A percentile compares a stretch with the other conserved stretches of the same genome.
These are phyloP conservation scores for Suhomyces guaymorum DNA, from an alignment of 1,139 yeast species.

Conservation along the genomic window DNA sequence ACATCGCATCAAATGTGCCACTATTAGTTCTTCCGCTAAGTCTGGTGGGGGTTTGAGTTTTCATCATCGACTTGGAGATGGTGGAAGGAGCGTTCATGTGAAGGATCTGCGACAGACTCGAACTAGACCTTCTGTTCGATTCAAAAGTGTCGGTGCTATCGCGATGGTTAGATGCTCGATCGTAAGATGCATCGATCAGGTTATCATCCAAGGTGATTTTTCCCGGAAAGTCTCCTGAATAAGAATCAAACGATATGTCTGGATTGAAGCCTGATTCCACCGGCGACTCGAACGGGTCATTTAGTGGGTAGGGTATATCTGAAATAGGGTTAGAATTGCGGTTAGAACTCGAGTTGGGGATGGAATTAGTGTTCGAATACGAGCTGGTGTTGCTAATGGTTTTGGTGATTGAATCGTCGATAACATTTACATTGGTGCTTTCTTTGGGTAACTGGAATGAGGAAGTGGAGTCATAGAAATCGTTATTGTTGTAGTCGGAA, in stretches of 20 bases:
- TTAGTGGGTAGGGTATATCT: constrained; percentile 9
- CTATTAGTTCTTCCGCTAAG: constrained; percentile 8
- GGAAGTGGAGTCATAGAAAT: constrained; percentile 15
- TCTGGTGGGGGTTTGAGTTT: constrained; percentile 12
- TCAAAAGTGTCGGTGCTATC: constrained; percentile 8
- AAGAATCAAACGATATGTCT: constrained; percentile 6
- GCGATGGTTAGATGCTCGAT: constrained; percentile 1
- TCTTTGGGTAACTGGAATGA: constrained; percentile 7
- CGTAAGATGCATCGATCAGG: neutral
- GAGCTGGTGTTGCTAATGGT: constrained; percentile 4
- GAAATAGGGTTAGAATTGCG: constrained; percentile 1
- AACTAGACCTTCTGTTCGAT: constrained; percentile 11
- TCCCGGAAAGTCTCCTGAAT: constrained; percentile 2
- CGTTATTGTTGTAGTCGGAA: constrained; percentile 14
- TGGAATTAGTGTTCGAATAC: constrained; percentile 1
- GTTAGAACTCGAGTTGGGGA: constrained; percentile 1
- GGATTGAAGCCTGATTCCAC: constrained; percentile 4
- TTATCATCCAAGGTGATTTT: constrained; percentile 2
- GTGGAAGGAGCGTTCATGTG: constrained; percentile 6
- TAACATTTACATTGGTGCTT: constrained; percentile 1
- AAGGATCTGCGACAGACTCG: constrained; percentile 11
- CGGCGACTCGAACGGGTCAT: constrained; percentile 14
- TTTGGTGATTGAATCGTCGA: neutral
- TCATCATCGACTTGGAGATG: constrained; percentile 4
- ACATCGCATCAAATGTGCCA: constrained; percentile 11